phyloP scores from a whole-genome alignment of 2,329 filamentous ascomycete species.

The Colletotrichum liaoningense region DNA sequence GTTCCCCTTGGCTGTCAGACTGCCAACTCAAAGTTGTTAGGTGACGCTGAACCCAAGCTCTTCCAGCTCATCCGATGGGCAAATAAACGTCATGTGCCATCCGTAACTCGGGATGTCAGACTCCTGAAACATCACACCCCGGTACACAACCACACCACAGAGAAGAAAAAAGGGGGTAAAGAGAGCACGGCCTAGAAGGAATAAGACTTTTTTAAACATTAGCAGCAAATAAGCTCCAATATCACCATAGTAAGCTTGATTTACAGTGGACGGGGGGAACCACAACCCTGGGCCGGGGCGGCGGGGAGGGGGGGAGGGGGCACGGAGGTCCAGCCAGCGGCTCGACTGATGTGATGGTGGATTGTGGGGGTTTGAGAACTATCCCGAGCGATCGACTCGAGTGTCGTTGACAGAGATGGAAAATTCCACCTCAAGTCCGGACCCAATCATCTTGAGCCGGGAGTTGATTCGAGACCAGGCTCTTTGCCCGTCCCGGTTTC shows the following conservation, averaged over 20 bases:
- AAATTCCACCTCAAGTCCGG: background rate
- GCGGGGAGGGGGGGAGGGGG: background rate
- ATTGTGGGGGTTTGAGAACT: constrained; percentile 5
- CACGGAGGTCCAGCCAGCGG: background rate
- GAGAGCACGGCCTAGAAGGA: too few relatives aligned
- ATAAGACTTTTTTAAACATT: background rate
- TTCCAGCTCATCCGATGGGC: background rate
- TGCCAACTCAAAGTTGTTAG: too few relatives aligned
- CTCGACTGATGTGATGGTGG: background rate
- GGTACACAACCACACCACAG: background rate
- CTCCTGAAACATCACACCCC: constrained; percentile 6
- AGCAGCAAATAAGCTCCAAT: background rate
- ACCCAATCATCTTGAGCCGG: too few relatives aligned
- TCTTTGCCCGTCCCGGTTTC: background rate
- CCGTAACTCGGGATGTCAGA: background rate
- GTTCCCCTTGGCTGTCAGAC: background rate
- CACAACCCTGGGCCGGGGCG: constrained; percentile 5
- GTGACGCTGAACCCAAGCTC: background rate
- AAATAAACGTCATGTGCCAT: constrained; percentile 8
- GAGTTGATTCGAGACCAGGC: background rate
- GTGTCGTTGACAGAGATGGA: background rate
- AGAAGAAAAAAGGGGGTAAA: background rate
- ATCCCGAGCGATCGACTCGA: background rate
- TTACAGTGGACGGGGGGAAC: background rate
- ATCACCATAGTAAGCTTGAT: constrained; percentile 13